Percentiles rank a stretch among this genome's conserved stretches.
Evolutionary conservation across 2,329 filamentous ascomycete species (phyloP).

Genomic region (Simplicillium aogashimaense): DNA sequence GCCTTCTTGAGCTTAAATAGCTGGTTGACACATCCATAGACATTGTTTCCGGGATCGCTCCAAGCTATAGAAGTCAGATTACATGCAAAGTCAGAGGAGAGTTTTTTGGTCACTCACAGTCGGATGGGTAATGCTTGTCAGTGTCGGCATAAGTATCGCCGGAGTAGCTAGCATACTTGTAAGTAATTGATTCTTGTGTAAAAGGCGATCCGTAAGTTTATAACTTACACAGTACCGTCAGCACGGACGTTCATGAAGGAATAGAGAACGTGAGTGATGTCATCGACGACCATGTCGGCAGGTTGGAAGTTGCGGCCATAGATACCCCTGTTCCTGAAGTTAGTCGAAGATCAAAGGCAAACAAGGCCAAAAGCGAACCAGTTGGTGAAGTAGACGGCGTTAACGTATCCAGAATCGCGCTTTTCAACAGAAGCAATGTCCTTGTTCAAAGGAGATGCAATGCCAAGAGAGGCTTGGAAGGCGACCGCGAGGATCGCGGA

Average conservation of each 20-base stretch:
- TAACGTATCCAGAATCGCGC: slow-evolving; percentile 15
- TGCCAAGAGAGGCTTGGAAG: slow-evolving; percentile 13
- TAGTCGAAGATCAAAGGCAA: not conserved
- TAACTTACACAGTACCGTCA: slow-evolving; percentile 9
- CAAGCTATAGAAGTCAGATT: slow-evolving; percentile 27
- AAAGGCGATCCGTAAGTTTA: too few relatives aligned
- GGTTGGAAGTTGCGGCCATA: slow-evolving; percentile 64
- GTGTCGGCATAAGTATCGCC: slow-evolving; percentile 60
- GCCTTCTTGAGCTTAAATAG: slow-evolving; percentile 64
- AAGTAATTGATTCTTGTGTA: too few relatives aligned
- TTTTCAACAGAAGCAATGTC: slow-evolving; percentile 8
- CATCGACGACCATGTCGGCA: slow-evolving; percentile 53
- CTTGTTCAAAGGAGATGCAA: slow-evolving; percentile 11
- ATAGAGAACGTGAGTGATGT: slow-evolving; percentile 66
- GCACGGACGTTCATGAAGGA: slow-evolving; percentile 14
- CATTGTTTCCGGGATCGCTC: slow-evolving; percentile 55
- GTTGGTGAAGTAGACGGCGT: slow-evolving; percentile 37
- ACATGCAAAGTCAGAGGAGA: not conserved
- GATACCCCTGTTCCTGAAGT: slow-evolving; percentile 28
- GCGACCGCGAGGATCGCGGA: slow-evolving; percentile 15
- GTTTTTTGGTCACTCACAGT: slow-evolving; percentile 40
- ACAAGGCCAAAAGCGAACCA: slow-evolving; percentile 22
- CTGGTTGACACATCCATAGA: slow-evolving; percentile 72
- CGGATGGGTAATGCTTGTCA: slow-evolving; percentile 61
- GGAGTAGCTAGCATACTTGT: slow-evolving; percentile 24